Evolutionary conservation across 2,329 filamentous ascomycete genomes (phyloP).

Genomic region (Didymella exigua): DNA sequence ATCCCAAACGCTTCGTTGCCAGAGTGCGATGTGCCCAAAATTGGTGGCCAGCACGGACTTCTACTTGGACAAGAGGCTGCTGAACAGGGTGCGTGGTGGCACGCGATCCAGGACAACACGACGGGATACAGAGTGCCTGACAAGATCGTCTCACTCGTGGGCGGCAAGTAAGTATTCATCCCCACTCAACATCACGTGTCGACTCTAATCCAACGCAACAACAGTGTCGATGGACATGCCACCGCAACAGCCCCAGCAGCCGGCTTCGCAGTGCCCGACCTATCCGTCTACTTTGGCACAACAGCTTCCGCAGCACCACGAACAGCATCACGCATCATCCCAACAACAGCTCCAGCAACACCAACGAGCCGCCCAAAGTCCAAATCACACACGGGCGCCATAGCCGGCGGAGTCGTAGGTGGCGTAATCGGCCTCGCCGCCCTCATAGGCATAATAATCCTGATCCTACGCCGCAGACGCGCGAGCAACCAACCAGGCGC

Average conservation of each 20-base stretch:
- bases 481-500: slow-evolving; percentile 8
- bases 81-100: slow-evolving; percentile 36
- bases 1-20: slow-evolving; percentile 53
- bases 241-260: slow-evolving; percentile 56
- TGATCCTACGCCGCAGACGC: slow-evolving; percentile 30
- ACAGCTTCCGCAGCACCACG: slow-evolving; percentile 53
- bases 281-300: slow-evolving; percentile 58
- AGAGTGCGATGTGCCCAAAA: slow-evolving; percentile 57
- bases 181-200: not conserved
- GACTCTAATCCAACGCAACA: slow-evolving; percentile 14
- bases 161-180: slow-evolving; percentile 24
- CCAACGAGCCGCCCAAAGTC: slow-evolving; percentile 1
- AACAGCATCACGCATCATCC: slow-evolving; percentile 55
- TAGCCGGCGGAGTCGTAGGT: slow-evolving; percentile 45
- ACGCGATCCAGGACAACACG: slow-evolving; percentile 17
- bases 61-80: slow-evolving; percentile 55
- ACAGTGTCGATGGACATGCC: slow-evolving; percentile 54
- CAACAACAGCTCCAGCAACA: slow-evolving; percentile 3
- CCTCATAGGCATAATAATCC: slow-evolving; percentile 23
- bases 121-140: slow-evolving; percentile 42
- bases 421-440: slow-evolving; percentile 33
- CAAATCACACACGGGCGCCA: slow-evolving; percentile 31
- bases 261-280: slow-evolving; percentile 56
- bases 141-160: slow-evolving; percentile 58
- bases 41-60: slow-evolving; percentile 60